Percentiles rank a stretch among this genome's conserved stretches.
Conservation (phyloP, 768 basidiomycete genomes). For the Panus rudis region DNA sequence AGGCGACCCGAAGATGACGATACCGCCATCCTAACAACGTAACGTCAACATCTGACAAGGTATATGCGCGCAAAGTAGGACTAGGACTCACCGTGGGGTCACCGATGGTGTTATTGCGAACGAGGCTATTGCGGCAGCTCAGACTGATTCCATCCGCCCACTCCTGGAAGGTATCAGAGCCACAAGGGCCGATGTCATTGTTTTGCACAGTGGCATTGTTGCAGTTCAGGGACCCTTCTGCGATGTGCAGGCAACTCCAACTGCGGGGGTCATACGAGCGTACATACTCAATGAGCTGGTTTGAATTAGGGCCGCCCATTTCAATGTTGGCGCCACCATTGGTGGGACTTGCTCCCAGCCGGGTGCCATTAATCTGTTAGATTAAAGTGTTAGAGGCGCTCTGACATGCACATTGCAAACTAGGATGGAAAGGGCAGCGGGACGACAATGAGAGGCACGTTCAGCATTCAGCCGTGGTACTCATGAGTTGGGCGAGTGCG, state of each 20-base stretch:
- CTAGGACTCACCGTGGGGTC: slow-evolving; percentile 45
- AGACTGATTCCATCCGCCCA: slow-evolving; percentile 84
- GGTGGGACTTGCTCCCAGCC: slow-evolving; percentile 44
- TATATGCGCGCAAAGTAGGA: background rate
- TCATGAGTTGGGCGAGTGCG: too few relatives aligned
- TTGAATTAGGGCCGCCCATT: slow-evolving; percentile 69
- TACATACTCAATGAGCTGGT: slow-evolving; percentile 74
- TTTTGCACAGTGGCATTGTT: slow-evolving; percentile 60
- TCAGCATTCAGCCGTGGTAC: too few relatives aligned
- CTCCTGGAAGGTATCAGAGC: slow-evolving; percentile 53
- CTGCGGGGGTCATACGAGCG: slow-evolving; percentile 69
- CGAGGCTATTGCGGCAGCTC: slow-evolving; percentile 52
- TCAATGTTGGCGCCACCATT: slow-evolving; percentile 75
- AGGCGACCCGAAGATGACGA: slow-evolving; percentile 71
- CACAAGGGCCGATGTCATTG: slow-evolving; percentile 81
- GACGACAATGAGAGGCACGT: background rate
- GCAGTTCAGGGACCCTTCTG: slow-evolving; percentile 63
- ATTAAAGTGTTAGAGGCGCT: too few relatives aligned
- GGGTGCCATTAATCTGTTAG: slow-evolving; percentile 64
- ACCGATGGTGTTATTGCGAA: slow-evolving; percentile 64
- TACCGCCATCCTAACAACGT: slow-evolving; percentile 55
- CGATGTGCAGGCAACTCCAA: slow-evolving; percentile 79
- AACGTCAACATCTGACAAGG: background rate
- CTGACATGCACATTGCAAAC: too few relatives aligned
- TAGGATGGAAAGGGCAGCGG: background rate